Percentiles rank a stretch among this genome's conserved stretches.
Evolutionary conservation across 2,329 filamentous ascomycete genomes (phyloP).

Genomic region (Macrophomina tecta): DNA sequence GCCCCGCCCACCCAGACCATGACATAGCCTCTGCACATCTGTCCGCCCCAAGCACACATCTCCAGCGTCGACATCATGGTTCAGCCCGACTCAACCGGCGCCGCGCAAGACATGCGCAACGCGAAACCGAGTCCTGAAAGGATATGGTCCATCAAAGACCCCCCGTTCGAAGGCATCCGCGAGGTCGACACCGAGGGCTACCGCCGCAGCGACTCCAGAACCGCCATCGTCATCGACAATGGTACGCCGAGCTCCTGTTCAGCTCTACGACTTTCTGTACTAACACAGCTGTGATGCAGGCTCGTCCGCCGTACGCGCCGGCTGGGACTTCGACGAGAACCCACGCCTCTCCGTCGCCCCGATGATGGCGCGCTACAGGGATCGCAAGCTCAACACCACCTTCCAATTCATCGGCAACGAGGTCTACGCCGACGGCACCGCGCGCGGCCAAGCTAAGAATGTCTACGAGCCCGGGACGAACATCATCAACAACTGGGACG

Average conservation of each 20-base stretch:
- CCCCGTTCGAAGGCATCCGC: conserved; percentile 66
- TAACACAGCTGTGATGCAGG: conserved; percentile 59
- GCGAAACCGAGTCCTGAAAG: conserved; percentile 60
- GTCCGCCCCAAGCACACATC: background rate
- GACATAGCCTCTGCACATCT: conserved; percentile 1
- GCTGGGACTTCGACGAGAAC: conserved; percentile 90
- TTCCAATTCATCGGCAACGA: conserved; percentile 92
- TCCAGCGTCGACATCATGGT: conserved; percentile 38
- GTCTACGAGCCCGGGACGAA: conserved; percentile 91
- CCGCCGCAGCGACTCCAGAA: conserved; percentile 64
- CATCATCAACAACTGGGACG: conserved; percentile 96
- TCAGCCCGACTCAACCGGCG: conserved; percentile 45
- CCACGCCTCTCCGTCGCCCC: conserved; percentile 83
- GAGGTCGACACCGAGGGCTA: conserved; percentile 71
- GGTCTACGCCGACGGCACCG: conserved; percentile 92
- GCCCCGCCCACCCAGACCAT: conserved; percentile 4
- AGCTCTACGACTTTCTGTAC: background rate
- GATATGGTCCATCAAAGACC: conserved; percentile 62
- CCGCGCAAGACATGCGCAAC: conserved; percentile 53
- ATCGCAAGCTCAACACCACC: conserved; percentile 89
- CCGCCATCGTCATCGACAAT: conserved; percentile 97
- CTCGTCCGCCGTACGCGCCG: conserved; percentile 85
- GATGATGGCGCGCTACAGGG: conserved; percentile 92
- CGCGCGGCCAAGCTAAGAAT: conserved; percentile 85
- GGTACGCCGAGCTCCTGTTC: conserved; percentile 59